Evolutionary conservation across 2,329 filamentous ascomycete species (phyloP).

Genomic region (Periconia sp.): DNA sequence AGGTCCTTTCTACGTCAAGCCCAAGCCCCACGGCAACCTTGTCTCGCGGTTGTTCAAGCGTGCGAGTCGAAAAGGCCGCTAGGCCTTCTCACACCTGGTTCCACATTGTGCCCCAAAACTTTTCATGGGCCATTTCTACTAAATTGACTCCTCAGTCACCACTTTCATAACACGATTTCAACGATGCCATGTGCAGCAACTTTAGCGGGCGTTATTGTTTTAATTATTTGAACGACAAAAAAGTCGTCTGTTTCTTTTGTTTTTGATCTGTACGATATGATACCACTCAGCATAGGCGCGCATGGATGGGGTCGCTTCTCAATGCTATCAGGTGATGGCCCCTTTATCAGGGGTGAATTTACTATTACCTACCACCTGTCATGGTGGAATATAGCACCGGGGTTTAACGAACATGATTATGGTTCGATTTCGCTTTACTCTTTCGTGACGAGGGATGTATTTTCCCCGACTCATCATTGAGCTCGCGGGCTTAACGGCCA

Average conservation of each 20-base stretch:
- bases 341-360: neutral
- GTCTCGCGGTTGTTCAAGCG: conserved; percentile 41
- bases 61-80: conserved; percentile 36
- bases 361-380: neutral
- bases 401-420: neutral
- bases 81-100: neutral
- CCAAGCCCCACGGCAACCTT: conserved; percentile 35
- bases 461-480: too few species aligned
- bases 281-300: conserved; percentile 3
- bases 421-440: neutral
- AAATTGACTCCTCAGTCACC: neutral
- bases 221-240: neutral
- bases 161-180: neutral
- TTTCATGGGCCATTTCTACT: neutral
- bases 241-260: neutral
- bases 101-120: neutral
- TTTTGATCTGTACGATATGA: conserved; percentile 23
- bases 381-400: conserved; percentile 4
- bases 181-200: conserved; percentile 5
- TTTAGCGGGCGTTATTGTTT: conserved; percentile 3
- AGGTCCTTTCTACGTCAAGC: conserved; percentile 49
- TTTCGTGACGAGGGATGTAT: too few species aligned
- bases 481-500: too few species aligned
- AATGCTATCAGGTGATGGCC: neutral
- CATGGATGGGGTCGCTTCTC: conserved; percentile 13